Percentiles rank a stretch among this genome's conserved stretches.
Conservation (phyloP, 2,329 filamentous ascomycete species). For the Emmonsiellopsis sp. region DNA sequence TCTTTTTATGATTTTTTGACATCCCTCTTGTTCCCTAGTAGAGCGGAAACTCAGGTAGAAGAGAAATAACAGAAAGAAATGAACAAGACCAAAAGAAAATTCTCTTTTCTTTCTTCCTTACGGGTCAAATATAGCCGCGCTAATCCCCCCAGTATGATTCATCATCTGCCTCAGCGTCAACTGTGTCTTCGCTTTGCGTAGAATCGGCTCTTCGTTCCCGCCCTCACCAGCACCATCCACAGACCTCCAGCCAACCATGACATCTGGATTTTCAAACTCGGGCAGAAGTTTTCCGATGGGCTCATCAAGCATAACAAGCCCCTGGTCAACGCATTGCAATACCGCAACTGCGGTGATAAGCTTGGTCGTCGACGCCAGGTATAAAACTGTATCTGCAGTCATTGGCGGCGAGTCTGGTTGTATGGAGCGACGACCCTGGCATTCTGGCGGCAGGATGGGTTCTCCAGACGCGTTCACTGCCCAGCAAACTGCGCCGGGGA, state of each 20-base stretch:
- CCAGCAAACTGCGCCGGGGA: background rate
- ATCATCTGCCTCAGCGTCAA: conserved; percentile 46
- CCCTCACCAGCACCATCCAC: background rate
- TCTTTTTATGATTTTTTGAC: too few species aligned
- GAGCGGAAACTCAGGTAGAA: too few species aligned
- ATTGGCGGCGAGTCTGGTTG: background rate
- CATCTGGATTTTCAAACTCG: background rate
- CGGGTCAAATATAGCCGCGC: conserved; percentile 37
- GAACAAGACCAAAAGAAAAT: too few species aligned
- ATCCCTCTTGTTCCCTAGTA: too few species aligned
- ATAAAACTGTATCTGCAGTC: background rate
- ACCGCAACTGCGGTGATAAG: background rate
- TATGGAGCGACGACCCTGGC: background rate
- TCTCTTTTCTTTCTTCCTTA: conserved; percentile 10
- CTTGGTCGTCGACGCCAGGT: background rate
- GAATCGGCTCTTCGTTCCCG: background rate
- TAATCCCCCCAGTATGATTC: conserved; percentile 41
- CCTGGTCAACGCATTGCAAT: background rate
- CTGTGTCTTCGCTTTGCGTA: conserved; percentile 9
- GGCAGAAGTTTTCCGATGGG: background rate
- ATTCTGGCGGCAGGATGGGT: background rate
- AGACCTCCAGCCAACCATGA: background rate
- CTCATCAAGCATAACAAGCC: background rate
- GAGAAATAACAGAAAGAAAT: background rate
- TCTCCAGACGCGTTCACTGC: background rate